Evolutionary conservation across 345 rosid genomes (phyloP).

Genomic region (Linum lewisii): DNA sequence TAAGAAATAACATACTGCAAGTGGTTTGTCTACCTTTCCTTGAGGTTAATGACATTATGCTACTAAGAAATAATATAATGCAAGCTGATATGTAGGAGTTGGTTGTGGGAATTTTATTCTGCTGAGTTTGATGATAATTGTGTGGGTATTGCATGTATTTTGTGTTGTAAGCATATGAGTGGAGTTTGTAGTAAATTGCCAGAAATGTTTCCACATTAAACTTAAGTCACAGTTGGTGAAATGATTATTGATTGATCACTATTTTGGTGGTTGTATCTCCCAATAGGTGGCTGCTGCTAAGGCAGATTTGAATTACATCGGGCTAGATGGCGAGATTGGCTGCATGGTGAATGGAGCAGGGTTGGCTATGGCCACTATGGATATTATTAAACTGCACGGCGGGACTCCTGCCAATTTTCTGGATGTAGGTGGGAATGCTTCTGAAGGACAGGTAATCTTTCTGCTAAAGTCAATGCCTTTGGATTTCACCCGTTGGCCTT

Average conservation of each 20-base stretch:
- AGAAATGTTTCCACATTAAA: background rate
- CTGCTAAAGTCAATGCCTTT: background rate
- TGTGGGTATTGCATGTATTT: background rate
- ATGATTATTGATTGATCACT: conserved; percentile 1
- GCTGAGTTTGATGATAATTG: background rate
- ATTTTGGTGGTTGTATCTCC: conserved; percentile 12
- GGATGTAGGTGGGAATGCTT: conserved; percentile 98
- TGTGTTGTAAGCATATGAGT: background rate
- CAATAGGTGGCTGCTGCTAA: conserved; percentile 82
- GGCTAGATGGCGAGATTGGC: conserved; percentile 98
- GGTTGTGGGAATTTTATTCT: too few relatives aligned
- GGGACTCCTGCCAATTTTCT: conserved; percentile 99
- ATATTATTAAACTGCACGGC: conserved; percentile 92
- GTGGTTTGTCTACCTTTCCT: conserved; percentile 33
- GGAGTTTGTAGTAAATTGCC: background rate
- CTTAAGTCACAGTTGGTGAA: background rate
- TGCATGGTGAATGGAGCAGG: conserved; percentile 99
- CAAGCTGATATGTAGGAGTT: background rate
- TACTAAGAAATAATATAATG: background rate
- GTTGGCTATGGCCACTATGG: conserved; percentile 99
- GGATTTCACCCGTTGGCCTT: background rate
- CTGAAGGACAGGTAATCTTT: conserved; percentile 70
- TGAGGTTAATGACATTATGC: conserved; percentile 1
- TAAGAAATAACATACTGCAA: too few relatives aligned
- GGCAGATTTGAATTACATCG: conserved; percentile 96